A percentile compares a stretch with the other conserved stretches of the same genome.
Conservation (phyloP, 257 asterid genomes). For the Eustoma russellianum region DNA sequence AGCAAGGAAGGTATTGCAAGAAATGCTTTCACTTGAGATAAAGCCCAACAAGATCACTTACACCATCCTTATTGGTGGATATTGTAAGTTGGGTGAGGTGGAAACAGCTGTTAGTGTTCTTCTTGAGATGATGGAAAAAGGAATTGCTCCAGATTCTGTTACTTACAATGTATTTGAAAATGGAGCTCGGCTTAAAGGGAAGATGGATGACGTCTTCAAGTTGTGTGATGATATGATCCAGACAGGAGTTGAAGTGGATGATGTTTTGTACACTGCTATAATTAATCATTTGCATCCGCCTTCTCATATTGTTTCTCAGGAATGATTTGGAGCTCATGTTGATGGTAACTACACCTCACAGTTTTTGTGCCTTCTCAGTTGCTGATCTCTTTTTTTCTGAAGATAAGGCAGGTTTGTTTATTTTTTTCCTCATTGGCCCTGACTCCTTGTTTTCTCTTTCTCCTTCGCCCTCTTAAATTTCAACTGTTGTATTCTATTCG, state of each 20-base stretch:
- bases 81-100: constrained; percentile 49
- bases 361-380: too few relatives aligned
- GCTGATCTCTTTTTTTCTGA: too few relatives aligned
- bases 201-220: constrained; percentile 40
- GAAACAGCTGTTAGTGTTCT: constrained; percentile 48
- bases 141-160: constrained; percentile 61
- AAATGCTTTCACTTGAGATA: constrained; percentile 48
- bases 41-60: constrained; percentile 73
- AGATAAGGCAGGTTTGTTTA: too few relatives aligned
- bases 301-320: constrained; percentile 22
- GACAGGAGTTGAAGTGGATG: constrained; percentile 50
- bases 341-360: constrained; percentile 1
- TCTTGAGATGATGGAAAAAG: constrained; percentile 55
- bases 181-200: constrained; percentile 51
- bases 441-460: too few relatives aligned
- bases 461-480: too few relatives aligned
- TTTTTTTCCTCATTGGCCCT: too few relatives aligned
- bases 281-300: constrained; percentile 42
- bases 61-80: constrained; percentile 58
- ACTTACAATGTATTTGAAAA: constrained; percentile 53
- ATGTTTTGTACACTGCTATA: constrained; percentile 54
- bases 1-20: constrained; percentile 43
- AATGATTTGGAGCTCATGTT: constrained; percentile 17
- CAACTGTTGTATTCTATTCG: too few relatives aligned
- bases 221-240: constrained; percentile 51